Percentiles rank a stretch among this genome's conserved stretches.
phyloP scores from a whole-genome alignment of 352 stramenopile species.

The Phytophthora crassamura region DNA sequence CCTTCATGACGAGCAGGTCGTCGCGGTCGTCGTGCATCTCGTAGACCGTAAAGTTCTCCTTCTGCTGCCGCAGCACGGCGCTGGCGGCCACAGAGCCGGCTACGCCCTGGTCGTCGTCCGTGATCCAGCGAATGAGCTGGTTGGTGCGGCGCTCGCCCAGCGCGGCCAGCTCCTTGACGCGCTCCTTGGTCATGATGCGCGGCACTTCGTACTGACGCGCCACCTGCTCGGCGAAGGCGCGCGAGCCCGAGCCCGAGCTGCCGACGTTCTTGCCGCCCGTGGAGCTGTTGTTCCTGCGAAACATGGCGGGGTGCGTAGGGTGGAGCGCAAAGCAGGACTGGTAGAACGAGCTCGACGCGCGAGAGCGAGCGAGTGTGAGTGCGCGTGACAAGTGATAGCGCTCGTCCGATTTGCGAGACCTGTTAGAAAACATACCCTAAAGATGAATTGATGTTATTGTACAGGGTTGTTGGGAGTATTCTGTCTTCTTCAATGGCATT shows the following conservation, averaged over 20 bases:
- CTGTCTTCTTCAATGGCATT: background rate
- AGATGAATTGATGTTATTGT: background rate
- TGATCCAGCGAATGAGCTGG: slow-evolving; percentile 70
- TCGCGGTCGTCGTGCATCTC: slow-evolving; percentile 63
- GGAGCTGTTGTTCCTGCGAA: slow-evolving; percentile 46
- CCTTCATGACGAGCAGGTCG: slow-evolving; percentile 74
- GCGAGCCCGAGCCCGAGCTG: slow-evolving; percentile 32
- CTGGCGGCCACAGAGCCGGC: slow-evolving; percentile 34
- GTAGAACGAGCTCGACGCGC: background rate
- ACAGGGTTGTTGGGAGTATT: too few relatives aligned
- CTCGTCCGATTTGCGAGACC: slow-evolving; percentile 28
- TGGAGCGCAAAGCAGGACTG: slow-evolving; percentile 32
- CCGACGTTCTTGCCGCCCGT: slow-evolving; percentile 27
- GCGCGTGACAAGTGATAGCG: slow-evolving; percentile 19
- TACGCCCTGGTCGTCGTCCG: slow-evolving; percentile 61
- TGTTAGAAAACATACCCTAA: background rate
- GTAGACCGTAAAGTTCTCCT: slow-evolving; percentile 82
- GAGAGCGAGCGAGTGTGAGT: slow-evolving; percentile 16
- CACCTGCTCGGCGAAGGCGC: slow-evolving; percentile 64
- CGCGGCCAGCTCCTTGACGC: slow-evolving; percentile 47
- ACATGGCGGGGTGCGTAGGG: slow-evolving; percentile 27
- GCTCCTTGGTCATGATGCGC: slow-evolving; percentile 48
- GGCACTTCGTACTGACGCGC: slow-evolving; percentile 66
- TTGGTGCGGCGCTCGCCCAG: slow-evolving; percentile 61
- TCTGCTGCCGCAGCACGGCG: slow-evolving; percentile 70